Conservation (phyloP, 1,284 basidiomycete genomes). For the Phlebopus sp. region DNA sequence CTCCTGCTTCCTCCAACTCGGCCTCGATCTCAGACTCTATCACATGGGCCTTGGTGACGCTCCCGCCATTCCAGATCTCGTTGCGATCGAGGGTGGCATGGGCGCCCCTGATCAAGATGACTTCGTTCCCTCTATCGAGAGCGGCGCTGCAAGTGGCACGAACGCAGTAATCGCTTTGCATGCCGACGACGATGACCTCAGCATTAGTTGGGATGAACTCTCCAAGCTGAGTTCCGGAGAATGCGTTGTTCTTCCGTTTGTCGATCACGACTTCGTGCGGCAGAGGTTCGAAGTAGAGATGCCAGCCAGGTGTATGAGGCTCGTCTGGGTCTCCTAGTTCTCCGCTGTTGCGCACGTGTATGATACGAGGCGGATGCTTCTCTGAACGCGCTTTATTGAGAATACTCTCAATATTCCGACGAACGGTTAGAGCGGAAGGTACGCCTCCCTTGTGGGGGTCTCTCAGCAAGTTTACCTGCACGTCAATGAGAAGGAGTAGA, state of each 20-base stretch:
- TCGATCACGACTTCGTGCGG: conserved; percentile 53
- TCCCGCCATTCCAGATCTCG: conserved; percentile 55
- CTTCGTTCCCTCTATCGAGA: conserved; percentile 60
- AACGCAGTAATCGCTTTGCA: conserved; percentile 64
- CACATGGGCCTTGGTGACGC: conserved; percentile 43
- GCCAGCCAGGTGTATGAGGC: conserved; percentile 50
- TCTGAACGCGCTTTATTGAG: conserved; percentile 50
- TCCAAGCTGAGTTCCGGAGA: conserved; percentile 51
- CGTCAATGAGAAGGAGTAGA: conserved; percentile 60
- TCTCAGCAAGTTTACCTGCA: conserved; percentile 50
- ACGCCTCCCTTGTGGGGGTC: conserved; percentile 52
- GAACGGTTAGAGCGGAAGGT: conserved; percentile 42
- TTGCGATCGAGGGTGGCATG: conserved; percentile 65
- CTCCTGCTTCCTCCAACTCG: conserved; percentile 64
- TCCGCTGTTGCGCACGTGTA: conserved; percentile 64
- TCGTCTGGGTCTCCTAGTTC: conserved; percentile 60
- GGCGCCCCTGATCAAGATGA: conserved; percentile 57
- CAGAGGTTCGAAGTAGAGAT: conserved; percentile 51
- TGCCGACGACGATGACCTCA: conserved; percentile 62
- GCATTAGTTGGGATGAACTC: conserved; percentile 48
- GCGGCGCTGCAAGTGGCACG: conserved; percentile 63
- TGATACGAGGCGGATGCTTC: conserved; percentile 50
- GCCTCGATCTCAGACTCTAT: conserved; percentile 44
- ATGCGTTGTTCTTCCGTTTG: conserved; percentile 70
- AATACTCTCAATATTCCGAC: conserved; percentile 47